phyloP scores from a whole-genome alignment of 495 filamentous ascomycete genomes.

The Pyrenula aspistea region DNA sequence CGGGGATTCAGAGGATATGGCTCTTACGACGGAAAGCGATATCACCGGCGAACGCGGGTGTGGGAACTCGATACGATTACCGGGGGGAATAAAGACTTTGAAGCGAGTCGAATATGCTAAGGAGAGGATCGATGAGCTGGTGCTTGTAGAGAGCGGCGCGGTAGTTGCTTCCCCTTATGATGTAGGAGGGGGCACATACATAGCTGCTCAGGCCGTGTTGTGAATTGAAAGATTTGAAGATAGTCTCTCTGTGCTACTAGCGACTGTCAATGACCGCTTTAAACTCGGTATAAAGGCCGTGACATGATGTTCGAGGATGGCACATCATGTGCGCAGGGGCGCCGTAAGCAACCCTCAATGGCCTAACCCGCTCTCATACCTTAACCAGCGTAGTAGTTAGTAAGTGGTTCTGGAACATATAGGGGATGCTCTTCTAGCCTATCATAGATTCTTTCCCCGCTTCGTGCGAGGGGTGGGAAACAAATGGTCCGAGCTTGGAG shows the following conservation, averaged over 20 bases:
- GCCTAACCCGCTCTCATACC: too few relatives aligned
- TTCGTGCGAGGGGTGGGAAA: too few relatives aligned
- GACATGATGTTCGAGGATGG: neutral
- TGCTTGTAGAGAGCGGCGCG: constrained; percentile 72
- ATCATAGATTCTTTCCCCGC: too few relatives aligned
- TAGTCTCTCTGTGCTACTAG: neutral
- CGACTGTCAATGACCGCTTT: neutral
- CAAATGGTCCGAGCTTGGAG: neutral
- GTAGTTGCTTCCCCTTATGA: neutral
- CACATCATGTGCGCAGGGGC: neutral
- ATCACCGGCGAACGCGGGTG: constrained; percentile 69
- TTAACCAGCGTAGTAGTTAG: too few relatives aligned
- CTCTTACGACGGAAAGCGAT: constrained; percentile 57
- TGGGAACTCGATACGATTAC: constrained; percentile 89
- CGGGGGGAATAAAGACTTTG: constrained; percentile 75
- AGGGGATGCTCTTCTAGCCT: too few relatives aligned
- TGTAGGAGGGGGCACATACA: neutral
- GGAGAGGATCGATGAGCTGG: constrained; percentile 66
- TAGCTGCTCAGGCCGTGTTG: neutral
- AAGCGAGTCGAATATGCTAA: constrained; percentile 75
- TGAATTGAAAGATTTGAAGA: neutral
- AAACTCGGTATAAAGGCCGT: neutral
- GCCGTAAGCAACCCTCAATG: too few relatives aligned
- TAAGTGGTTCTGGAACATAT: too few relatives aligned
- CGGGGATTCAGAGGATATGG: constrained; percentile 89